Evolutionary conservation across 1,284 basidiomycete species (phyloP).

Genomic region (Inonotus hispidus): DNA sequence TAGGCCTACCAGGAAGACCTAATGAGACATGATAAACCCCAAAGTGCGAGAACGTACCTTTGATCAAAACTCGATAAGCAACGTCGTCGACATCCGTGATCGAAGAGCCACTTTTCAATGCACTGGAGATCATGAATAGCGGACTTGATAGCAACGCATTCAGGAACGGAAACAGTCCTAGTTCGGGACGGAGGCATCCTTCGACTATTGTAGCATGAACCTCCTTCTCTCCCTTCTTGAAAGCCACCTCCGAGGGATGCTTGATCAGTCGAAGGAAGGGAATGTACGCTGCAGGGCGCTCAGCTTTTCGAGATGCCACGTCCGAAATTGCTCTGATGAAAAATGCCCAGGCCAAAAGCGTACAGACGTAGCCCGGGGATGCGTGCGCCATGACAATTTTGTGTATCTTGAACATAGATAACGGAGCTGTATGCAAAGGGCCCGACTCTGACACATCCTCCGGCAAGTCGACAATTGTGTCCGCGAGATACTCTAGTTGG

Average conservation of each 20-base stretch:
- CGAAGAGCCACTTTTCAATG: constrained; percentile 60
- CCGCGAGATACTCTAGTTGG: constrained; percentile 71
- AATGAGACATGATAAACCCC: constrained; percentile 4
- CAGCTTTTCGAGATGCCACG: constrained; percentile 9
- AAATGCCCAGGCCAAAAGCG: constrained; percentile 19
- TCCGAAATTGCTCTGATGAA: constrained; percentile 15
- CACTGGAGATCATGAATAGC: constrained; percentile 65
- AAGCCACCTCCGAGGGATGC: constrained; percentile 6
- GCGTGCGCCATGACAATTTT: constrained; percentile 9
- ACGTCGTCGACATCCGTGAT: constrained; percentile 76
- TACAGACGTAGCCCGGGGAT: constrained; percentile 16
- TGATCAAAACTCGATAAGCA: constrained; percentile 77
- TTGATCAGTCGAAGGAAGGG: constrained; percentile 12
- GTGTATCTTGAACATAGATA: constrained; percentile 36
- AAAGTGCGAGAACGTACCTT: constrained; percentile 44
- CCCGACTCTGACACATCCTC: constrained; percentile 39
- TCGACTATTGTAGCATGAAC: constrained; percentile 49
- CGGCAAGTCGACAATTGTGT: constrained; percentile 50
- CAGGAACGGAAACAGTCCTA: constrained; percentile 53
- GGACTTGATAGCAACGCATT: constrained; percentile 58
- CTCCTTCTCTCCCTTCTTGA: constrained; percentile 48
- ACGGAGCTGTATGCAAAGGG: constrained; percentile 54
- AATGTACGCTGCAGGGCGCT: background rate
- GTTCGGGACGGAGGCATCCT: constrained; percentile 47
- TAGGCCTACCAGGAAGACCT: constrained; percentile 43